These are phyloP conservation scores for Chalciporus piperatus DNA, from an alignment of 768 basidiomycete genomes.

Conservation along the genomic window DNA sequence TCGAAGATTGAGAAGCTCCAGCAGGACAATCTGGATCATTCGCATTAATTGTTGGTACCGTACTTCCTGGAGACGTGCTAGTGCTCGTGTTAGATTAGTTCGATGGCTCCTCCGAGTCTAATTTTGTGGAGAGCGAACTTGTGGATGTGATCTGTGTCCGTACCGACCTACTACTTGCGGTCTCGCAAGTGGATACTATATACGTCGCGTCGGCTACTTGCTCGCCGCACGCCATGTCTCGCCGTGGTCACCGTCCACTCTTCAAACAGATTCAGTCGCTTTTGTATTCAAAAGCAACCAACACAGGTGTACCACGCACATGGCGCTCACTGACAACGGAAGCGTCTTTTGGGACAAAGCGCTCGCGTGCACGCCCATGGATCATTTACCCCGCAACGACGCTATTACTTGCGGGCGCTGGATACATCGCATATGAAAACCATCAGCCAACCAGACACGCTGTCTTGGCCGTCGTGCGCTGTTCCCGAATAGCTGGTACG, in stretches of 20 bases:
- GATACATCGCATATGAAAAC: slow-evolving; percentile 57
- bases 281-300: slow-evolving; percentile 1
- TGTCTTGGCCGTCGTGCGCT: slow-evolving; percentile 69
- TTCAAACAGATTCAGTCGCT: slow-evolving; percentile 12
- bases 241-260: slow-evolving; percentile 12
- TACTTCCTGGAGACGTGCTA: neutral
- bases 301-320: neutral
- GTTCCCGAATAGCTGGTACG: slow-evolving; percentile 72
- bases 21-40: neutral
- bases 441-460: slow-evolving; percentile 74
- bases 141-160: neutral
- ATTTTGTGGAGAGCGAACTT: too few species aligned
- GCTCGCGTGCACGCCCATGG: slow-evolving; percentile 15
- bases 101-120: too few species aligned
- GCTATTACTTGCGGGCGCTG: slow-evolving; percentile 30
- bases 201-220: neutral
- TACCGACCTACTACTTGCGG: neutral
- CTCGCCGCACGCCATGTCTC: slow-evolving; percentile 10
- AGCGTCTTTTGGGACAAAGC: slow-evolving; percentile 1
- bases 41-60: neutral
- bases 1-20: slow-evolving; percentile 25
- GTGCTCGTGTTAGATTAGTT: neutral
- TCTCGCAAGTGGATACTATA: too few species aligned
- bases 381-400: slow-evolving; percentile 23
- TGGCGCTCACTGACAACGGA: slow-evolving; percentile 12